A percentile compares a stretch with the other conserved stretches of the same genome.
These are phyloP conservation scores for Elasticomyces elasticus DNA, from an alignment of 495 filamentous ascomycete species.

Conservation along the genomic window DNA sequence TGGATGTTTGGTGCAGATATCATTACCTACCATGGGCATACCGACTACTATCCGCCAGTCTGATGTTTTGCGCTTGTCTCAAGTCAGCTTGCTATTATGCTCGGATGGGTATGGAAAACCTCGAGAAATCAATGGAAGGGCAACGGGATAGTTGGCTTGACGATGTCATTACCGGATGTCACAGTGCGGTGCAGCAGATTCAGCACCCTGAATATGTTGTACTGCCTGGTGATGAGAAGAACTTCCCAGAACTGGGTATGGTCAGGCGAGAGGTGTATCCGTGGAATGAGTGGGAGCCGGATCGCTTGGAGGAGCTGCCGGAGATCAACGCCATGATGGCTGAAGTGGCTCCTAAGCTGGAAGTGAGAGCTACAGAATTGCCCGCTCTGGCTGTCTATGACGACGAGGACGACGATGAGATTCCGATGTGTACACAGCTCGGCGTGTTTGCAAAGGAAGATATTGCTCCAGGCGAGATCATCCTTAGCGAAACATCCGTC, in stretches of 20 bases:
- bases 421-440: no score
- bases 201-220: no score
- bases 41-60: background rate
- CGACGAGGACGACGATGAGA: constrained; percentile 37
- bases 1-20: background rate
- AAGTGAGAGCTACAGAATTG: constrained; percentile 60
- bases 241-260: constrained; percentile 55
- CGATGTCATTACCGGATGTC: background rate
- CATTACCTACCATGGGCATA: constrained; percentile 2
- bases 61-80: background rate
- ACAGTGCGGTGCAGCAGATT: background rate
- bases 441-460: constrained; percentile 81
- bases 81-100: background rate
- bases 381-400: constrained; percentile 49
- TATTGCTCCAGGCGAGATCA: constrained; percentile 63
- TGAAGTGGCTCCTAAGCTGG: constrained; percentile 56
- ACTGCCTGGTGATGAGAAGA: constrained; percentile 9
- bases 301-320: constrained; percentile 60
- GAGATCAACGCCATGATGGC: constrained; percentile 57
- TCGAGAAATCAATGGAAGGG: background rate
- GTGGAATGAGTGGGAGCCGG: constrained; percentile 84
- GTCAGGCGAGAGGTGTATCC: constrained; percentile 84
- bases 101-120: background rate
- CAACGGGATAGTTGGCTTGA: background rate
- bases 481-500: constrained; percentile 68